Evolutionary conservation across 176 grass and related monocot genomes (phyloP), one percentile per base, ranked within the genome.

Genomic region (Alloteropsis semialata): DNA sequence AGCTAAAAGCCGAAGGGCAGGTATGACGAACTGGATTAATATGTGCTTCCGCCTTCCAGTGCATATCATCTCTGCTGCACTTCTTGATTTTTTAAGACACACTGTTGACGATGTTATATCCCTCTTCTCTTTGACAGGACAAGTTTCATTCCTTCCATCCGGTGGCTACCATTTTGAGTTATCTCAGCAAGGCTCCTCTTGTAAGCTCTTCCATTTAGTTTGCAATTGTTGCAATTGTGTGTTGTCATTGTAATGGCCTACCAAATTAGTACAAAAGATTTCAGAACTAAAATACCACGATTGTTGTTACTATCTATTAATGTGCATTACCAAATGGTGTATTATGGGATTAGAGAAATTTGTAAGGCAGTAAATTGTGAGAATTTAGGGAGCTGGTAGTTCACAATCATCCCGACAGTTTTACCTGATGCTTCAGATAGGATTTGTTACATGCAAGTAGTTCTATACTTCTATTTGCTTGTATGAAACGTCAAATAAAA

Each of bases 141-240:
- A 97, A 94, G 66, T 92, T 94, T 65, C 91, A 92, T 34, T 94
- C 94, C 44, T 97, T 94, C 76, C 94, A 94, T 86, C 94, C 85
- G 0, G 94, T 97, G 57, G 89, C 94, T 69, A 84, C 89, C 33
- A 97, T 93, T 68, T 66, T 97, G 67, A 97, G 94, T 33, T 97
- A 97, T 41, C 94, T 97, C 71, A 94, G 84, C 84, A 97, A 97
- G 70, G 91, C 94, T 75, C 94, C 94, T 34, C 91, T 97, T 77
- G 94, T 93, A 87, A 97, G 69, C n/a, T 4, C 33, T 50, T 11
- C 56, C 12, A 24, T 50, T 61, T 62, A 36, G 25, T 81, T 27
- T 36, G n/a, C 15, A 69, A 0, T 36, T n/a, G 48, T 36, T 36
- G 1, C 71, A 53, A 21, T 53, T 1, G 21, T 72, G 10, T 74